Base-by-base conservation (phyloP, 352 stramenopile genomes). In the Globisporangium nunn region DNA sequence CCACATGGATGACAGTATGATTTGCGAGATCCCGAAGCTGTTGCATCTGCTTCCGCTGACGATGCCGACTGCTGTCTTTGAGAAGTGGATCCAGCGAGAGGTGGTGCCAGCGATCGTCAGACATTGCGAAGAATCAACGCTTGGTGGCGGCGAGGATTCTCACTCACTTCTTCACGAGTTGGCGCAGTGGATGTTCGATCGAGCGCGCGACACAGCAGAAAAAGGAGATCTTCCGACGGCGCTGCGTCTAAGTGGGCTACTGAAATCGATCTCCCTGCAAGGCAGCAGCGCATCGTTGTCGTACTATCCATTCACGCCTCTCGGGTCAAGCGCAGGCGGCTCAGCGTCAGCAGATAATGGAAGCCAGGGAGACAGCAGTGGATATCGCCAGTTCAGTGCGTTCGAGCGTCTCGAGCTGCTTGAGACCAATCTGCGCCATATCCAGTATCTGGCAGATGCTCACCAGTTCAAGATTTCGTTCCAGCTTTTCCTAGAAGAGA, bases 391-490 rank as follows among this genome's bases (percentile, higher is more conserved):
- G 17, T 12, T 50, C 15, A 29, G 52, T 33, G 28, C 14, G 23
- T 56, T 73, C 48, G 39, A 68, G 17, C 35, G 56, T 31, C 57
- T 89, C 18, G 68, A 81, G 2, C 23, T 56, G 0, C 47, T 89
- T 23, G 50, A 50, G 6, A 47, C 66, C 48, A 71, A 81, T n/a
- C 66, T 91, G 17, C 63, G 56, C 11, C 70, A 91, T 48, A 78
- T 91, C 48, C 68, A 81, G 17, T 52, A 72, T 50, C 63, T 91
- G 5, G 62, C 72, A 23, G 51, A 59, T 6, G 47, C 66, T 8
- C 78, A 91, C 57, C 44, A 65, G 5, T 88, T 89, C 54, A 70
- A 72, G 33, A 81, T 88, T 43, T 85, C 81, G 0, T 58, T 88
- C 2, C 55, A 62, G 29, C 53, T 84, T 8, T 88, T 88, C 28